Base-by-base conservation (phyloP, 2,329 filamentous ascomycete genomes). In the Leptographium galeiforme region DNA sequence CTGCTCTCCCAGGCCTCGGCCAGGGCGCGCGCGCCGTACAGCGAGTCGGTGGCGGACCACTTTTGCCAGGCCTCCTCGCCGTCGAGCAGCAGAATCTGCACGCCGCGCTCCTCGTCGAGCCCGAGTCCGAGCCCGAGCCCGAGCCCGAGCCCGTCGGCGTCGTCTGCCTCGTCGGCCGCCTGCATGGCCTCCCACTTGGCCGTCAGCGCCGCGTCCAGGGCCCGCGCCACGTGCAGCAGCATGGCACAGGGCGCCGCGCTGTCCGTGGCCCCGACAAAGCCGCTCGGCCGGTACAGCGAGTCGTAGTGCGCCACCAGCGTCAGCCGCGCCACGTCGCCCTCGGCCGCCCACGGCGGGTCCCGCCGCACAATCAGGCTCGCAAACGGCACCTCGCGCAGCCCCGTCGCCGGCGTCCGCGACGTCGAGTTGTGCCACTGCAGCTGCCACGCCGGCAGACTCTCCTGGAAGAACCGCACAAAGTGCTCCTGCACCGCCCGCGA, bases 281-380 rank as follows among this genome's bases (percentile, higher is more conserved):
- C 91, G 56, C 82, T 71, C 0, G 90, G 91, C 32, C 73, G 74
- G 55, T 85, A 76, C 68, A 95, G 86, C 64, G 83, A 90, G 63
- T 98, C 93, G 66, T 95, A 97, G 66, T 98, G 93, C 43, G 93
- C 93, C 8, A 91, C 93, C 53, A 98, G 75, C 14, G 89, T 91
- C 63, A 97, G 70, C 49, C 89, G 74, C 44, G 84, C 83, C 2
- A 93, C 82, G 60, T 96, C 84, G 1, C 90, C 91, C 0, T 71
- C 67, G 7, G 75, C 70, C 1, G 83, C 73, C 81, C 88, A 93
- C 1, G 93, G 93, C 50, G 93, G 93, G 67, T 97, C 91, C 52
- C 90, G 81, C 39, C 82, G 85, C 54, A 91, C 82, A 56, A 97
- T 86, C 54, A 97, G 74, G 64, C 96, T 98, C 52, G 79, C 73